Evolutionary conservation across 192 early-diverging fungal species (phyloP).

Genomic region (Coemansia sp.): DNA sequence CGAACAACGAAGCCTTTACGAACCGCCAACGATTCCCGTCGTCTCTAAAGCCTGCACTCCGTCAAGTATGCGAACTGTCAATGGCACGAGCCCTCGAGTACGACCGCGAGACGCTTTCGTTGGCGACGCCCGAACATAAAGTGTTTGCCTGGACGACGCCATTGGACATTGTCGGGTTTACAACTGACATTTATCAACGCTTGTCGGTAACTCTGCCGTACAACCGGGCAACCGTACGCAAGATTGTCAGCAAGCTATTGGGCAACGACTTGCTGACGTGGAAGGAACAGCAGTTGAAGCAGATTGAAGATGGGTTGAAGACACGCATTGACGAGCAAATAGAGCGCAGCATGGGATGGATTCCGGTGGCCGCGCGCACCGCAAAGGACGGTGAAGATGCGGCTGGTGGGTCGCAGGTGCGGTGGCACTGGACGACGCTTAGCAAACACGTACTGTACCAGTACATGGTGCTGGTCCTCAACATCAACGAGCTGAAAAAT

Average conservation of each 20-base stretch:
- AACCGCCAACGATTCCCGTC: slow-evolving; percentile 55
- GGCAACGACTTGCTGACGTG: slow-evolving; percentile 45
- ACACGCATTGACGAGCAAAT: slow-evolving; percentile 50
- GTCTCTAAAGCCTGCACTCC: slow-evolving; percentile 46
- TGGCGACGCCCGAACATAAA: slow-evolving; percentile 41
- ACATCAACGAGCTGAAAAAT: slow-evolving; percentile 49
- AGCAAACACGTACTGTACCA: slow-evolving; percentile 54
- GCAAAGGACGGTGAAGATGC: slow-evolving; percentile 31
- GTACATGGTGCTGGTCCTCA: slow-evolving; percentile 50
- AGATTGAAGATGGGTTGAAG: slow-evolving; percentile 53
- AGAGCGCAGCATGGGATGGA: slow-evolving; percentile 48
- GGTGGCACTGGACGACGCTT: slow-evolving; percentile 56
- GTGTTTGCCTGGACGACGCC: slow-evolving; percentile 52
- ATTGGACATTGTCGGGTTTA: slow-evolving; percentile 50
- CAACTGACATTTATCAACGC: slow-evolving; percentile 35
- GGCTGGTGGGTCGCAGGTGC: slow-evolving; percentile 32
- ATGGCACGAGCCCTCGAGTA: slow-evolving; percentile 52
- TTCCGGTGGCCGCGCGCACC: slow-evolving; percentile 33
- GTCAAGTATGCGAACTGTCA: slow-evolving; percentile 52
- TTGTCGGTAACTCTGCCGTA: slow-evolving; percentile 44
- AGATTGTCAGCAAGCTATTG: slow-evolving; percentile 52
- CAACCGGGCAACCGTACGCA: slow-evolving; percentile 51
- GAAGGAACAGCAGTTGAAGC: slow-evolving; percentile 53
- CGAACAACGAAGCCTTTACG: slow-evolving; percentile 33
- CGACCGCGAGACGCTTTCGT: slow-evolving; percentile 34